These are phyloP conservation scores for Pichia manshurica DNA, from an alignment of 805 yeast genomes.

Conservation along the genomic window DNA sequence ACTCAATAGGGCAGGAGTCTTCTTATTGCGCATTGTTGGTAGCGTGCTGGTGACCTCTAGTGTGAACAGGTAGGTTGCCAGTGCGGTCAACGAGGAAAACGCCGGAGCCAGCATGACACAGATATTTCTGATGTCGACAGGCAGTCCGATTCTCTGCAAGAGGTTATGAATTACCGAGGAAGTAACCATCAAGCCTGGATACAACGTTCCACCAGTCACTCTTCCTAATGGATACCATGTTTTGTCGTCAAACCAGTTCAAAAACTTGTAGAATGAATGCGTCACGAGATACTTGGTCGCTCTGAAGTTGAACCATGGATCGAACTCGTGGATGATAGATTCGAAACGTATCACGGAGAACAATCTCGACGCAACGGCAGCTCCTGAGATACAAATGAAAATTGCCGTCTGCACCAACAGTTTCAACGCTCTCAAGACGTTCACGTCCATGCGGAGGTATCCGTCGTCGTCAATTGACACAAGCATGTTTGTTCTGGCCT, in stretches of 20 bases:
- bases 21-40: slow-evolving; percentile 19
- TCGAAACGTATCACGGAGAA: slow-evolving; percentile 97
- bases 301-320: slow-evolving; percentile 93
- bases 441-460: slow-evolving; percentile 21
- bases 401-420: slow-evolving; percentile 57
- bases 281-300: slow-evolving; percentile 90
- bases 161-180: slow-evolving; percentile 83
- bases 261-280: slow-evolving; percentile 80
- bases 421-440: slow-evolving; percentile 21
- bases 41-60: slow-evolving; percentile 77
- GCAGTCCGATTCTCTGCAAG: slow-evolving; percentile 61
- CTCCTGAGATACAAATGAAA: slow-evolving; percentile 75
- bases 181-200: slow-evolving; percentile 98
- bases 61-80: slow-evolving; percentile 81
- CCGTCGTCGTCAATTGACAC: slow-evolving; percentile 24
- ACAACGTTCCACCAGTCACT: slow-evolving; percentile 97
- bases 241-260: slow-evolving; percentile 98
- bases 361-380: slow-evolving; percentile 85
- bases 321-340: slow-evolving; percentile 95
- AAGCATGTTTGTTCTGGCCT: slow-evolving; percentile 5
- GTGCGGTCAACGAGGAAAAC: slow-evolving; percentile 87
- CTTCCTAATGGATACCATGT: slow-evolving; percentile 99
- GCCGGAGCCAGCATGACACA: slow-evolving; percentile 97
- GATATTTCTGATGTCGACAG: slow-evolving; percentile 89
- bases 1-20: slow-evolving; percentile 80